phyloP scores from a whole-genome alignment of 2,329 filamentous ascomycete species.

The Kalaharituber pfeilii region DNA sequence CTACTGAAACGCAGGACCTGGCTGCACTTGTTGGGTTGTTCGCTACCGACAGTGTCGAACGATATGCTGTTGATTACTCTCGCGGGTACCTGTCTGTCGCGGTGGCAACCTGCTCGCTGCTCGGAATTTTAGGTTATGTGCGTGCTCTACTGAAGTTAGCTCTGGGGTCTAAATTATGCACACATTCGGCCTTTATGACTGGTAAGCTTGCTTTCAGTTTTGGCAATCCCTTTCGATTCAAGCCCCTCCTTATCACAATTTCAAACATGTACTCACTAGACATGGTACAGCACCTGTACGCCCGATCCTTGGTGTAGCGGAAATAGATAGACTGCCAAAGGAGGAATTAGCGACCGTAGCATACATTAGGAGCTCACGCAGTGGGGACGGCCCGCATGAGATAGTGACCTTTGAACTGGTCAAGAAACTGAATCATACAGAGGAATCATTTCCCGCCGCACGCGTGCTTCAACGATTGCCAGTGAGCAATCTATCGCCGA shows the following conservation, averaged over 20 bases:
- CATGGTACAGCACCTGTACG: slow-evolving; percentile 7
- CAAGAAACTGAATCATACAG: too few species aligned
- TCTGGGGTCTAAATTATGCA: slow-evolving; percentile 10
- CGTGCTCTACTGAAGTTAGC: slow-evolving; percentile 12
- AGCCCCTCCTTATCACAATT: slow-evolving; percentile 1
- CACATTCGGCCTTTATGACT: slow-evolving; percentile 10
- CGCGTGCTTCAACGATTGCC: too few species aligned
- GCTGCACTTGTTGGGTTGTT: slow-evolving; percentile 17
- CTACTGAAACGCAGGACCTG: slow-evolving; percentile 16
- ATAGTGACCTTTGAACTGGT: too few species aligned
- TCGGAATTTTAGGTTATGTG: slow-evolving; percentile 16
- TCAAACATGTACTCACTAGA: not conserved
- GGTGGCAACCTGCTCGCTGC: slow-evolving; percentile 11
- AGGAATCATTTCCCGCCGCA: too few species aligned
- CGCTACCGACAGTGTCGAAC: slow-evolving; percentile 14
- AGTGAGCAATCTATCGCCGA: too few species aligned
- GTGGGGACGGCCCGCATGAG: too few species aligned
- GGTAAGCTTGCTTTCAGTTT: too few species aligned
- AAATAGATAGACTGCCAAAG: slow-evolving; percentile 8
- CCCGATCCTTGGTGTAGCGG: too few species aligned
- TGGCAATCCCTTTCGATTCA: too few species aligned
- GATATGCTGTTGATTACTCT: slow-evolving; percentile 14
- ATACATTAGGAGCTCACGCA: too few species aligned
- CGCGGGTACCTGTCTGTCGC: slow-evolving; percentile 10
- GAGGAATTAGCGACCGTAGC: too few species aligned